phyloP scores from a whole-genome alignment of 768 basidiomycete genomes.

The Termitomyces sp. region DNA sequence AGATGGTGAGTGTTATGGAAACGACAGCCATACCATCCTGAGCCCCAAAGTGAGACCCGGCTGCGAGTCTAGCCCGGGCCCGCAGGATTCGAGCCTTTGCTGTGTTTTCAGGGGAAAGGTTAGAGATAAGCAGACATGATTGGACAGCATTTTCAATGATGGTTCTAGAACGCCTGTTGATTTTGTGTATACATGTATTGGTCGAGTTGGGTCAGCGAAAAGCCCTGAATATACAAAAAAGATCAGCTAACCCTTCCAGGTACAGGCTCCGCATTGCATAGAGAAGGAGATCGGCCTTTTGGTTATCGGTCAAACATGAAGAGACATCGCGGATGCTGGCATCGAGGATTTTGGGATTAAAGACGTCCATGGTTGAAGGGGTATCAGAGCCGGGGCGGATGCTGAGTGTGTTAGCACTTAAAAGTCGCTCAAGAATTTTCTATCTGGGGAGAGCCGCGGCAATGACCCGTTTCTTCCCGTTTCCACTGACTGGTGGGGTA shows the following conservation, averaged over 20 bases:
- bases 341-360: constrained; percentile 77
- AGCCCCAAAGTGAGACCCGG: constrained; percentile 58
- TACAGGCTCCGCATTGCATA: constrained; percentile 84
- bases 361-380: constrained; percentile 47
- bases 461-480: constrained; percentile 2
- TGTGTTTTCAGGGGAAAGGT: constrained; percentile 47
- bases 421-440: not conserved
- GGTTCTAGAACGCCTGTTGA: constrained; percentile 49
- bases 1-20: constrained; percentile 1
- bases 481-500: not conserved
- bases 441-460: constrained; percentile 4
- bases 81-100: constrained; percentile 65
- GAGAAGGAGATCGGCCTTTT: constrained; percentile 70
- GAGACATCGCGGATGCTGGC: constrained; percentile 73
- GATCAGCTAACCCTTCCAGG: constrained; percentile 51
- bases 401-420: not conserved
- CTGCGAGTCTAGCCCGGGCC: constrained; percentile 62
- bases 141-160: constrained; percentile 75
- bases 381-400: not conserved
- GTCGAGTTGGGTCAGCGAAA: not conserved
- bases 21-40: constrained; percentile 53
- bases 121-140: constrained; percentile 61
- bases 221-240: too few species aligned
- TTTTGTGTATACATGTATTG: constrained; percentile 1
- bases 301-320: constrained; percentile 53